Base-by-base conservation (phyloP, 1,284 basidiomycete genomes). In the Stygiomarasmius scandens region DNA sequence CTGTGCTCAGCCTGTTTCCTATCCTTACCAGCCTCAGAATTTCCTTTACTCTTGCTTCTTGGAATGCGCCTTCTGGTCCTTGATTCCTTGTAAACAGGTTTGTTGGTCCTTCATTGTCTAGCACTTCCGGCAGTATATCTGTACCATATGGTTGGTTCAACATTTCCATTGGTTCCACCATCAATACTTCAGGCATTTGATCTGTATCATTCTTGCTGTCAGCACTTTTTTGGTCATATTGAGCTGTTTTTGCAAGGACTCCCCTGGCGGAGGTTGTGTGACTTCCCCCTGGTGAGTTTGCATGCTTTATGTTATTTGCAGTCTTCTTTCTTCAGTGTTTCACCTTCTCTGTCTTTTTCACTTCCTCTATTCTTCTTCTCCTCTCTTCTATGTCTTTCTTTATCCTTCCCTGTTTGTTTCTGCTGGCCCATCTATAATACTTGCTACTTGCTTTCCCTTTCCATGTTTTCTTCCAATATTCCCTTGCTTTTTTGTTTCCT, bases 1-100 rank as follows among this genome's bases (percentile, higher is more conserved):
- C 49, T 12, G 9, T 24, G 1, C 52, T 55, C 4, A 63, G 32
- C 12, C 50, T 53, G 0, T 20, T 5, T 2, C 61, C 56, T 22
- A 60, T 49, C 19, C 54, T 32, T 5, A 62, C 58, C 34, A 34
- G 43, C 19, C 29, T 11, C 4, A 60, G 29, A 6, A 62, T 24
- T 20, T 49, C 57, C 23, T 32, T 2, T 1, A 58, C 50, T 1
- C 29, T 41, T 4, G 44, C 52, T 41, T 6, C 11, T 1, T 25
- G 19, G 36, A 52, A 52, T 1, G 49, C 49, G 12, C 49, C 49
- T 3, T 20, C 36, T 24, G 12, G 10, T 3, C 22, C 50, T 3
- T 41, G 12, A 3, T 43, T 52, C 14, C 50, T 52, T 8, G 32
- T 52, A 16, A 52, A 52, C 14, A 52, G 2, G 14, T 11, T 24